Conservation (phyloP, 2,329 filamentous ascomycete species). For the Colletotrichum higginsianum region DNA sequence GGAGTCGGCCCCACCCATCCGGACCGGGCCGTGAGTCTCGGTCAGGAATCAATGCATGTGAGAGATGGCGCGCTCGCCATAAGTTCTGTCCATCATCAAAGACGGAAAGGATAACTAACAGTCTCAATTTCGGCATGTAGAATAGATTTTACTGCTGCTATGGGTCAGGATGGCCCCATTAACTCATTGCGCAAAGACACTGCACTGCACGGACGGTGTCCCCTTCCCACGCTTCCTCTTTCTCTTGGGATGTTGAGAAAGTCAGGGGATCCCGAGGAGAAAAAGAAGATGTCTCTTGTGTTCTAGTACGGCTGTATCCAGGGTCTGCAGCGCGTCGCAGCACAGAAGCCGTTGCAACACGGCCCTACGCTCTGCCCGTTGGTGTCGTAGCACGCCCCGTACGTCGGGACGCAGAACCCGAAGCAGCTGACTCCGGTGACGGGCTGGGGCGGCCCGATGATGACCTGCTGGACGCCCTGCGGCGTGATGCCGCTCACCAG, state of each 20-base stretch:
- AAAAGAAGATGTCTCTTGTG: accelerated
- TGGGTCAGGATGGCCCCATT: too few relatives aligned
- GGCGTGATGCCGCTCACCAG: slow-evolving; percentile 50
- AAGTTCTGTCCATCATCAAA: too few relatives aligned
- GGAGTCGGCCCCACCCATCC: background rate
- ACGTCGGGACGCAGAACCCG: slow-evolving; percentile 59
- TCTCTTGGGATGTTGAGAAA: accelerated
- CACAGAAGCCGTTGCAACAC: slow-evolving; percentile 62
- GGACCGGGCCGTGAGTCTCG: too few relatives aligned
- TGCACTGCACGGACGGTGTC: too few relatives aligned
- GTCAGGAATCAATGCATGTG: too few relatives aligned
- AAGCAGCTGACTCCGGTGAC: slow-evolving; percentile 60
- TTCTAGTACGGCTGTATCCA: slow-evolving; percentile 47
- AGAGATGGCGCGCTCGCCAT: too few relatives aligned
- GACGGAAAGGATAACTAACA: too few relatives aligned
- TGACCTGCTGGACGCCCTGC: slow-evolving; percentile 55
- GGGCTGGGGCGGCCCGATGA: slow-evolving; percentile 61
- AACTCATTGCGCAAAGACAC: too few relatives aligned
- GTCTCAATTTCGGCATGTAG: too few relatives aligned
- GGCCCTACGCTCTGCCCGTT: slow-evolving; percentile 54
- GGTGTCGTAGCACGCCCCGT: slow-evolving; percentile 54
- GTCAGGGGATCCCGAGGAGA: too few relatives aligned
- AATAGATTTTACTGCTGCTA: too few relatives aligned
- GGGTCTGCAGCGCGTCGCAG: slow-evolving; percentile 58
- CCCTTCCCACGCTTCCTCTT: too few relatives aligned